phyloP scores from a whole-genome alignment of 768 basidiomycete species.

The Trametes maxima region DNA sequence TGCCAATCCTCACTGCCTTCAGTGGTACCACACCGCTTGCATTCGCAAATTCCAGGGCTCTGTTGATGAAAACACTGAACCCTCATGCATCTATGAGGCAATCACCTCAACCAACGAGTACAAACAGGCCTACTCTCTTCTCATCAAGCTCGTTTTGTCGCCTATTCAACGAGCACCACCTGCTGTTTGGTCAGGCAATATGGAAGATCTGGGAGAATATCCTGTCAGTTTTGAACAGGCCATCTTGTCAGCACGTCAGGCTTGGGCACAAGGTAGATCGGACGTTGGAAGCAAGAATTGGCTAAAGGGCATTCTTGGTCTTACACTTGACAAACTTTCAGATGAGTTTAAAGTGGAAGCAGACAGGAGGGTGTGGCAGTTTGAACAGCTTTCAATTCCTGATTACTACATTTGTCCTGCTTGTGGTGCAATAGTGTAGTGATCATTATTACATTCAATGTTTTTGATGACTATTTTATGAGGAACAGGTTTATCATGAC shows the following conservation, averaged over 20 bases:
- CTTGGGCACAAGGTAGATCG: neutral
- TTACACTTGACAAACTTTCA: neutral
- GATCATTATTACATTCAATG: no score
- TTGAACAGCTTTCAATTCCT: neutral
- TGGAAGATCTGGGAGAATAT: neutral
- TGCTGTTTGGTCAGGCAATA: neutral
- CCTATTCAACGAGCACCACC: neutral
- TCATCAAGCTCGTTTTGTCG: neutral
- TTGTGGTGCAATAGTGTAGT: no score
- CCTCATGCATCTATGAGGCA: no score
- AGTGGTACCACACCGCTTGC: no score
- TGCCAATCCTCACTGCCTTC: no score
- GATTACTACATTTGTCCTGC: neutral
- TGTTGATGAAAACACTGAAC: no score
- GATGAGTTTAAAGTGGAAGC: neutral
- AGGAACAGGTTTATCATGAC: no score
- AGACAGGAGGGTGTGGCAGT: neutral
- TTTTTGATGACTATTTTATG: no score
- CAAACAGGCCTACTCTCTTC: neutral
- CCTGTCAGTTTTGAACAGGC: neutral
- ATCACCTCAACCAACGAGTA: no score
- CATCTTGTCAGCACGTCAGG: neutral
- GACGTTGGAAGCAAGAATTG: neutral
- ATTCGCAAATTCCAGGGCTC: no score
- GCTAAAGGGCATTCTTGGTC: neutral